Evolutionary conservation across 2,329 filamentous ascomycete genomes (phyloP).

Genomic region (Apiospora sp.): DNA sequence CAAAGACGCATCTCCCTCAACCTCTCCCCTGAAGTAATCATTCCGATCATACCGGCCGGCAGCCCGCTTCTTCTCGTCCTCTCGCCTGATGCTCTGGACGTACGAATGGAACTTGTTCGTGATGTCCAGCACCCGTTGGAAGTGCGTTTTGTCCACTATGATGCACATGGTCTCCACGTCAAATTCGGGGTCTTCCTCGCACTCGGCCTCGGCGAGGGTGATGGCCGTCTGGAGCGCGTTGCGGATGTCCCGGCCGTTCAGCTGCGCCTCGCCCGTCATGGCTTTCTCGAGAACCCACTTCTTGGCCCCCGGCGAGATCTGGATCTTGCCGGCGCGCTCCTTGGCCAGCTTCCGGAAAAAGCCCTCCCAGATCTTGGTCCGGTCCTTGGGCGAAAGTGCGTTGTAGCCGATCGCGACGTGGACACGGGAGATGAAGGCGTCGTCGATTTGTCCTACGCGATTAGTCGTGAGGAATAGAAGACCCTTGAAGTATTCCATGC

Average conservation of each 20-base stretch:
- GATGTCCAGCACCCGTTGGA: conserved; percentile 21
- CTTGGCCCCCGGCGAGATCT: conserved; percentile 23
- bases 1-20: neutral
- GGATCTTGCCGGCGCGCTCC: conserved; percentile 27
- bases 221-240: conserved; percentile 54
- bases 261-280: conserved; percentile 12
- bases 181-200: conserved; percentile 42
- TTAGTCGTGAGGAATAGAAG: conserved; percentile 41
- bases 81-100: conserved; percentile 28
- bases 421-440: conserved; percentile 46
- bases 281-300: conserved; percentile 26
- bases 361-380: conserved; percentile 28
- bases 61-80: conserved; percentile 29
- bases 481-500: conserved; percentile 39
- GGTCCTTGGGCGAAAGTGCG: neutral
- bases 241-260: conserved; percentile 52
- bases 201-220: conserved; percentile 52
- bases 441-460: conserved; percentile 46
- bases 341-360: conserved; percentile 26
- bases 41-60: conserved; percentile 23
- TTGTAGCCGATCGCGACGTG: conserved; percentile 41
- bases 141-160: conserved; percentile 24
- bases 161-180: conserved; percentile 24
- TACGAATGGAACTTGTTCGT: conserved; percentile 27
- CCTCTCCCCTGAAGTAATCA: conserved; percentile 3